A percentile compares a stretch with the other conserved stretches of the same genome.
Conservation (phyloP, 192 early-diverging fungal species). For the Pilobolus umbonatus region DNA sequence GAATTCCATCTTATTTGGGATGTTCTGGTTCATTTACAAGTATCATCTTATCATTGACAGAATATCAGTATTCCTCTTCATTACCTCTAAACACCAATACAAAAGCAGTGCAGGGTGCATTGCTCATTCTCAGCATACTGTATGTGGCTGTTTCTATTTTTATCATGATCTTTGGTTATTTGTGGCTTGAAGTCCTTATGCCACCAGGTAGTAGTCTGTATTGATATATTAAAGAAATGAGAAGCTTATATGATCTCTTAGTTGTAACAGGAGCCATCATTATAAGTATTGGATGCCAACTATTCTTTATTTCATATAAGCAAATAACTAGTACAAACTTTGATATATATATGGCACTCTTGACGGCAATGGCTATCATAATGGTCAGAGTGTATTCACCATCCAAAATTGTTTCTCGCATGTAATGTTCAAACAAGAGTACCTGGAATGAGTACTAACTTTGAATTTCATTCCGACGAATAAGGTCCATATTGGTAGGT, state of each 20-base stretch:
- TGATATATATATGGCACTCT: constrained; percentile 39
- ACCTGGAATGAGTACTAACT: too few species aligned
- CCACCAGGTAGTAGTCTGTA: constrained; percentile 35
- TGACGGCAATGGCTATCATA: constrained; percentile 35
- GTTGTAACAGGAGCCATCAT: constrained; percentile 52
- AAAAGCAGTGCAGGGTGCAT: constrained; percentile 39
- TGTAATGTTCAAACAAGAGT: too few species aligned
- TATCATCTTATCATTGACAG: constrained; percentile 35
- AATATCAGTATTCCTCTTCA: constrained; percentile 26
- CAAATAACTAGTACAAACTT: constrained; percentile 31
- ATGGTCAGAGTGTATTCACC: constrained; percentile 40
- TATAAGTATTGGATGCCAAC: constrained; percentile 44
- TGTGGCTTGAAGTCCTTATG: constrained; percentile 44
- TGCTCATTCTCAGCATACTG: constrained; percentile 37
- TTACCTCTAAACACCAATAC: constrained; percentile 38
- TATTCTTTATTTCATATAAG: constrained; percentile 37
- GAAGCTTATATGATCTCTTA: neutral
- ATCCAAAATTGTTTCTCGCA: constrained; percentile 17
- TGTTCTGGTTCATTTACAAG: constrained; percentile 48
- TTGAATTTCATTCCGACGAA: neutral
- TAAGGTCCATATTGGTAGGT: constrained; percentile 28
- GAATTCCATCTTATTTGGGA: constrained; percentile 54
- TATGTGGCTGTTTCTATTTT: constrained; percentile 36
- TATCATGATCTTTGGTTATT: constrained; percentile 36
- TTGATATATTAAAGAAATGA: neutral